Evolutionary conservation across 257 asterid species (phyloP).

Genomic region (Paulownia fortunei): DNA sequence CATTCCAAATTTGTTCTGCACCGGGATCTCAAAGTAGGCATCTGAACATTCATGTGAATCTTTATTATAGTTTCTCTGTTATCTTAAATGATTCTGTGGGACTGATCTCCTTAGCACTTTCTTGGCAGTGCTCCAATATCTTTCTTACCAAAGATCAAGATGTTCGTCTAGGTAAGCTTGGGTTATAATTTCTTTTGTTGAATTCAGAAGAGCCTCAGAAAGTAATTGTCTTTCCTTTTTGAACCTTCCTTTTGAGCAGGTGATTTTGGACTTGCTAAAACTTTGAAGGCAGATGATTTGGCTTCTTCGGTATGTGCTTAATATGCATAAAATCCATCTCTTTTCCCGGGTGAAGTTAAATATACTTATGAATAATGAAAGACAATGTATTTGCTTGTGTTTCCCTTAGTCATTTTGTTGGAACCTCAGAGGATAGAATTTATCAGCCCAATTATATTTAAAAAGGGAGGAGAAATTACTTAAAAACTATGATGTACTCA

Average conservation of each 20-base stretch:
- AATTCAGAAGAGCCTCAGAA: conserved; percentile 14
- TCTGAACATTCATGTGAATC: conserved; percentile 6
- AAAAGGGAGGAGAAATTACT: conserved; percentile 6
- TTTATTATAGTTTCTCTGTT: conserved; percentile 20
- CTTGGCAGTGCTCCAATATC: conserved; percentile 93
- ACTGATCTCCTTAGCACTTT: conserved; percentile 35
- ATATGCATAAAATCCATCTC: conserved; percentile 17
- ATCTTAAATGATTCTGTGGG: conserved; percentile 18
- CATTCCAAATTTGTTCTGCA: conserved; percentile 94
- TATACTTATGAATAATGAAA: neutral
- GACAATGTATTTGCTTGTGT: neutral
- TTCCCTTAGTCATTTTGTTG: conserved; percentile 14
- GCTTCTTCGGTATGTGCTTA: conserved; percentile 89
- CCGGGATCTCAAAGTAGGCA: conserved; percentile 89
- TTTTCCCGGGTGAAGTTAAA: conserved; percentile 13
- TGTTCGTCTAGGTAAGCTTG: conserved; percentile 83
- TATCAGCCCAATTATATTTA: neutral
- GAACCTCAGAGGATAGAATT: neutral
- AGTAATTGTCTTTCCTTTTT: conserved; percentile 19
- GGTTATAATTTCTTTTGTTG: conserved; percentile 15
- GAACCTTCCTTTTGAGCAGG: conserved; percentile 53
- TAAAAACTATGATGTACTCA: neutral
- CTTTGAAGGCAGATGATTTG: conserved; percentile 97
- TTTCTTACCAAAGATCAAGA: conserved; percentile 95
- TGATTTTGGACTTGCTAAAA: conserved; percentile 98